These are phyloP conservation scores for Saccharomycopsis guyanensis DNA, from an alignment of 805 yeast species.

Conservation along the genomic window DNA sequence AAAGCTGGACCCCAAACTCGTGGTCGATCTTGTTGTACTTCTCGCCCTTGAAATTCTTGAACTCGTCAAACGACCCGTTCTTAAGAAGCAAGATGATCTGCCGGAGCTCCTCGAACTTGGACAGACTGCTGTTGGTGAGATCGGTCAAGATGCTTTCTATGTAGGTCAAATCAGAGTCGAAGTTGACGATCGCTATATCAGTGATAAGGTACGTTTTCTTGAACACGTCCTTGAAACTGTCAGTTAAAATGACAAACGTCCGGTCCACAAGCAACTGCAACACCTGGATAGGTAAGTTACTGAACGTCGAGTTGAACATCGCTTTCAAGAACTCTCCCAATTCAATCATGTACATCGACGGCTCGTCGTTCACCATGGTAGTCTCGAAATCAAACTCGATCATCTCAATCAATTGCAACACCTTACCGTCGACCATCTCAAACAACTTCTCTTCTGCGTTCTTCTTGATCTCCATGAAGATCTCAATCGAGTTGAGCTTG, in stretches of 20 bases:
- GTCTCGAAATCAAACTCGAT: conserved; percentile 84
- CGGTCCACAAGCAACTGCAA: conserved; percentile 75
- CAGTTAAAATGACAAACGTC: conserved; percentile 78
- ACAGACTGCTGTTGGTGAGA: conserved; percentile 20
- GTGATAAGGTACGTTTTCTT: conserved; percentile 42
- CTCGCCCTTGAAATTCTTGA: conserved; percentile 14
- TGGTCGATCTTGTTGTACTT: conserved; percentile 18
- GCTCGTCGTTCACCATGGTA: conserved; percentile 41
- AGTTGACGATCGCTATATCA: conserved; percentile 62
- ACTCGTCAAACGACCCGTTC: conserved; percentile 30
- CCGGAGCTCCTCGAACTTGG: conserved; percentile 43
- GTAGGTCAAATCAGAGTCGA: conserved; percentile 72
- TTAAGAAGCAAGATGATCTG: conserved; percentile 71
- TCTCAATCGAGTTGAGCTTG: conserved; percentile 42
- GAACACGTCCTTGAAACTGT: conserved; percentile 56
- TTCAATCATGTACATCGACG: conserved; percentile 71
- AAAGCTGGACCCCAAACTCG: conserved; percentile 15
- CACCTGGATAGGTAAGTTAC: conserved; percentile 70
- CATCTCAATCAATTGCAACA: conserved; percentile 72
- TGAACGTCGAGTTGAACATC: conserved; percentile 77
- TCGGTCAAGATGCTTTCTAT: conserved; percentile 46
- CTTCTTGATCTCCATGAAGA: conserved; percentile 52
- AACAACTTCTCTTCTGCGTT: conserved; percentile 76
- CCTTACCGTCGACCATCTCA: conserved; percentile 71
- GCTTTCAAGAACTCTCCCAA: conserved; percentile 79